A percentile compares a stretch with the other conserved stretches of the same genome.
Evolutionary conservation across 495 filamentous ascomycete genomes (phyloP).

Genomic region (Podospora didyma): DNA sequence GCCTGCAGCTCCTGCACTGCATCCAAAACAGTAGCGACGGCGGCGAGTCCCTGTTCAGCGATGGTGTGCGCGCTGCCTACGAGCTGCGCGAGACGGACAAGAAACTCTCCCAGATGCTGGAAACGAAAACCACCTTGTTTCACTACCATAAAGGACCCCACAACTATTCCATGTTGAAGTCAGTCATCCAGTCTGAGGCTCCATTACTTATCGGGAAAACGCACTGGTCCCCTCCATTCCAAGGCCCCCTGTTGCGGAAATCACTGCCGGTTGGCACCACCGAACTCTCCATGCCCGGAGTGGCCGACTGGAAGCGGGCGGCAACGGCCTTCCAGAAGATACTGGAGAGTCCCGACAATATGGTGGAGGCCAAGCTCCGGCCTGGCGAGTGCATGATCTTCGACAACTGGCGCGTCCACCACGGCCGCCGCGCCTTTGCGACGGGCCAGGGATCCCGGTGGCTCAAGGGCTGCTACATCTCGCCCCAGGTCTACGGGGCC

Average conservation of each 20-base stretch:
- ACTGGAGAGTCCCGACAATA: constrained; percentile 44
- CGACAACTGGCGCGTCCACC: constrained; percentile 73
- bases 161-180: constrained; percentile 54
- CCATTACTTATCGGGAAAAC: constrained; percentile 39
- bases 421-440: constrained; percentile 73
- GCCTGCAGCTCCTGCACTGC: constrained; percentile 83
- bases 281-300: too few species aligned
- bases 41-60: constrained; percentile 78
- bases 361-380: constrained; percentile 67
- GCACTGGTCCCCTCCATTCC: constrained; percentile 62
- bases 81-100: constrained; percentile 10
- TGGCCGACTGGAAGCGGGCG: constrained; percentile 34
- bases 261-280: not conserved
- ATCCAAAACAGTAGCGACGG: constrained; percentile 68
- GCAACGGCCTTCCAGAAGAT: constrained; percentile 40
- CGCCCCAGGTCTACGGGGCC: constrained; percentile 57
- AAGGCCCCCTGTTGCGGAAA: constrained; percentile 15
- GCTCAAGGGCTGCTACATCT: constrained; percentile 82
- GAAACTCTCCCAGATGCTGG: constrained; percentile 38
- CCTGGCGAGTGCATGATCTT: constrained; percentile 85
- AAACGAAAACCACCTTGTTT: constrained; percentile 51
- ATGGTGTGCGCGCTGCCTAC: constrained; percentile 60
- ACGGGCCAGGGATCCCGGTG: constrained; percentile 59
- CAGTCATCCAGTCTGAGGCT: not conserved
- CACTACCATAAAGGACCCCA: constrained; percentile 68